Conservation (phyloP, 2,329 filamentous ascomycete genomes). For the Cordyceps javanica region DNA sequence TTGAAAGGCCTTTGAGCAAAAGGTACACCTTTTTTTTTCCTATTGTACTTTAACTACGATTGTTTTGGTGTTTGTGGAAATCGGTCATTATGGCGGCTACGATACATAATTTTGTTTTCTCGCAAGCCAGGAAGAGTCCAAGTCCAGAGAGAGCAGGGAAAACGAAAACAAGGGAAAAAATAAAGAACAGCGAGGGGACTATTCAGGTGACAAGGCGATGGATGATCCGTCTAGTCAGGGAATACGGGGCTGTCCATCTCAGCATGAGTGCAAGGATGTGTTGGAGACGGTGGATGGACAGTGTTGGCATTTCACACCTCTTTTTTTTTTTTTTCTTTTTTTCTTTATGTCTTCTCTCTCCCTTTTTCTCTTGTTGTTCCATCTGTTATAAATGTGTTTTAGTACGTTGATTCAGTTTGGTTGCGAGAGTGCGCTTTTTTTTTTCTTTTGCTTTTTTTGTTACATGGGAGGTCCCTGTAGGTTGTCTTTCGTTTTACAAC, state of each 20-base stretch:
- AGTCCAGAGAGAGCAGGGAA: not conserved
- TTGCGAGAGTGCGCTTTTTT: not conserved
- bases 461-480: not conserved
- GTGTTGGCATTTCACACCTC: constrained; percentile 10
- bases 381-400: not conserved
- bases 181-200: not conserved
- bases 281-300: not conserved
- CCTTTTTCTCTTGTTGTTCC: too few relatives aligned
- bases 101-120: constrained; percentile 3
- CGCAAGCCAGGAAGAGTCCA: not conserved
- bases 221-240: not conserved
- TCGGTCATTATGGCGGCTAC: constrained; percentile 6
- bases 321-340: constrained; percentile 13
- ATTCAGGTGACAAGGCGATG: not conserved
- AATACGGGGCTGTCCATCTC: not conserved
- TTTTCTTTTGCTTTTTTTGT: not conserved
- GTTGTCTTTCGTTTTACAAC: not conserved
- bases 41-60: constrained; percentile 19
- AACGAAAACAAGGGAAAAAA: not conserved
- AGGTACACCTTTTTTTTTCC: constrained; percentile 6
- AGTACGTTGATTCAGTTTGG: not conserved
- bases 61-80: constrained; percentile 14
- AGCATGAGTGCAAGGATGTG: not conserved
- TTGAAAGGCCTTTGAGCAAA: not conserved
- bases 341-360: constrained; percentile 8